A percentile compares a stretch with the other conserved stretches of the same genome.
Evolutionary conservation across 2,329 filamentous ascomycete species (phyloP).

Genomic region (Ascochyta viciae-villosae): DNA sequence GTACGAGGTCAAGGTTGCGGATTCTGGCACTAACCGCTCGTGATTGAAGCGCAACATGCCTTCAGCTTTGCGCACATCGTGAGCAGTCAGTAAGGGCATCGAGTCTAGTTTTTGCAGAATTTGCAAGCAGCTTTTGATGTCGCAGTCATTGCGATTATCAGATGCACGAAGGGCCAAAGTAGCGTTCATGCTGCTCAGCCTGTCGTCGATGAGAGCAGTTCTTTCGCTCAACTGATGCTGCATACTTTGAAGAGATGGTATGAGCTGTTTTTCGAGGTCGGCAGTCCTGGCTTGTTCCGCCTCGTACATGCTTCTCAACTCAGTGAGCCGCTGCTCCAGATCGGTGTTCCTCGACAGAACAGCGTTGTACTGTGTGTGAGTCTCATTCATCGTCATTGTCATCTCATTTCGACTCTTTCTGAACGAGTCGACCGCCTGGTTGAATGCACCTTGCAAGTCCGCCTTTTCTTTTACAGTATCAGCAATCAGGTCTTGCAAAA

Average conservation of each 20-base stretch:
- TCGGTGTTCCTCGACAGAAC: conserved; percentile 21
- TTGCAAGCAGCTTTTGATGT: conserved; percentile 27
- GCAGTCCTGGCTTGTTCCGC: conserved; percentile 30
- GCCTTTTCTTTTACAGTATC: conserved; percentile 33
- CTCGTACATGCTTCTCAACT: conserved; percentile 19
- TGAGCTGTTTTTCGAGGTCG: conserved; percentile 31
- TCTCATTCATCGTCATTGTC: conserved; percentile 26
- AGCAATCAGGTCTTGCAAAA: conserved; percentile 23
- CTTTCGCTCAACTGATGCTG: conserved; percentile 25
- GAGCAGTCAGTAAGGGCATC: conserved; percentile 24
- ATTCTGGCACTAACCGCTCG: conserved; percentile 25
- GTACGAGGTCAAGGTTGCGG: not conserved
- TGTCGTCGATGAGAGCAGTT: conserved; percentile 19
- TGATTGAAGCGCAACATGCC: conserved; percentile 30
- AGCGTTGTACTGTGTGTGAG: conserved; percentile 17
- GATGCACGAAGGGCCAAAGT: conserved; percentile 13
- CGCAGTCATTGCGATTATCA: not conserved
- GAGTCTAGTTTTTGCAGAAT: conserved; percentile 25
- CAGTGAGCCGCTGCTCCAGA: conserved; percentile 21
- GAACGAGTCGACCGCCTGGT: conserved; percentile 17
- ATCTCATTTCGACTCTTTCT: conserved; percentile 21
- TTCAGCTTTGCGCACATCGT: conserved; percentile 34
- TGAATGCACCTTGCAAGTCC: conserved; percentile 21
- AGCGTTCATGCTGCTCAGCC: not conserved
- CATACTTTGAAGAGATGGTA: conserved; percentile 23